Base-by-base conservation (phyloP, 208 protist genomes). In the Lotmaria passim region DNA sequence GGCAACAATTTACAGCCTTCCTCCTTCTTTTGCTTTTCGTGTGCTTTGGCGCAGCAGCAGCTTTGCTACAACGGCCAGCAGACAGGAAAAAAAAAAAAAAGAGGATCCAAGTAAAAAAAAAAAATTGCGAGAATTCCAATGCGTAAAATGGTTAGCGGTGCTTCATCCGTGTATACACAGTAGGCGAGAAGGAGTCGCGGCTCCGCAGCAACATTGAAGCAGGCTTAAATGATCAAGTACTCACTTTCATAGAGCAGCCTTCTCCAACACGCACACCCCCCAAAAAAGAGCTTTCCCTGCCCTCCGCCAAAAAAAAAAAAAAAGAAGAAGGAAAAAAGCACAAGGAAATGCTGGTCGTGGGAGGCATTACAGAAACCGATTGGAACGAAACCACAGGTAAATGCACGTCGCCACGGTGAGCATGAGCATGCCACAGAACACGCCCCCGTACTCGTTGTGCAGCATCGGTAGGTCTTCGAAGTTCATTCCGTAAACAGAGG, bases 401-500 rank as follows among this genome's bases (percentile, higher is more conserved):
- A 90, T 87, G 61, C 65, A 66, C 0, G 63, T 57, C 48, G 75
- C 82, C 14, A 90, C 81, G 10, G 61, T 56, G 21, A 69, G 23
- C 87, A 90, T 93, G n/a, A 90, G 44, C n/a, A 58, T 67, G 8
- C 41, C 69, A 48, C 81, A 91, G 64, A 91, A 91, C 21, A 82
- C 41, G 55, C 85, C 75, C 14, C 90, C 86, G 67, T 93, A 60
- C 14, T 57, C 39, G 26, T 67, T 62, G 48, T 86, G 34, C 39
- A 90, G 47, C 14, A 86, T 67, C 11, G 90, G 90, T 23, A 93
- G 55, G 26, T 87, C 61, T 6, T 88, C 82, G 75, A 95, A 91
- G 81, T 95, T 96, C 89, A 94, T 96, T 30, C 89, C 89, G 69
- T 91, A 96, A 23, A 91, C 76, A 0, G 84, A 78, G 0, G 89